A percentile compares a stretch with the other conserved stretches of the same genome.
phyloP scores from a whole-genome alignment of 2,329 filamentous ascomycete species.

The Claviceps sp. region DNA sequence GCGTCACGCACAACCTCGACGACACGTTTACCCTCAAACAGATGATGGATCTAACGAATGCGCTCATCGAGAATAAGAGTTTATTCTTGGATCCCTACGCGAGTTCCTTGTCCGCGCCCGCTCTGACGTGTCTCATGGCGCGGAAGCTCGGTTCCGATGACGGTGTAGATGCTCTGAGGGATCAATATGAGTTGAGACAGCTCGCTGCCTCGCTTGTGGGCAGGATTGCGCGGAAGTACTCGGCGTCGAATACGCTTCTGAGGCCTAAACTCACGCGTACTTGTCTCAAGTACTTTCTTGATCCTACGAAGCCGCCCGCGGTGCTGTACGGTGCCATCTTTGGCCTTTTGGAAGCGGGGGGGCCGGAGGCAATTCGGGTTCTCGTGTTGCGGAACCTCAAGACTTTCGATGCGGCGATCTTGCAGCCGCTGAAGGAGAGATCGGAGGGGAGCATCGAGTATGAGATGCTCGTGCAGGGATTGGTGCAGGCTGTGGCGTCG shows the following conservation, averaged over 20 bases:
- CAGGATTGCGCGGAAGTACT: conserved; percentile 69
- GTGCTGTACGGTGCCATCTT: conserved; percentile 82
- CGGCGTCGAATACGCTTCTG: conserved; percentile 65
- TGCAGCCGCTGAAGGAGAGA: conserved; percentile 39
- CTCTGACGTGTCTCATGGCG: conserved; percentile 75
- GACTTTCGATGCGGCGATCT: conserved; percentile 37
- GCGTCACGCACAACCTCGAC: conserved; percentile 87
- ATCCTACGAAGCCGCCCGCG: conserved; percentile 67
- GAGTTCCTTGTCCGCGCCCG: conserved; percentile 61
- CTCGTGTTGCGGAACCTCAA: conserved; percentile 43
- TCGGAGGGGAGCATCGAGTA: conserved; percentile 36
- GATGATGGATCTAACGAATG: conserved; percentile 82
- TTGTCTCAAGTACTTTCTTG: conserved; percentile 82
- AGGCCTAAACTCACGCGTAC: conserved; percentile 84
- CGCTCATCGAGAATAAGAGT: conserved; percentile 69
- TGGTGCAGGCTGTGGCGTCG: conserved; percentile 38
- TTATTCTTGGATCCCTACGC: conserved; percentile 57
- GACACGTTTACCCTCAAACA: conserved; percentile 79
- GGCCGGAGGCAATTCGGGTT: conserved; percentile 42
- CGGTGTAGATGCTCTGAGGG: conserved; percentile 37
- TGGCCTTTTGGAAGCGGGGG: conserved; percentile 67
- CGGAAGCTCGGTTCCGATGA: conserved; percentile 58
- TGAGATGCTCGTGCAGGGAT: conserved; percentile 41
- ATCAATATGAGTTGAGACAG: conserved; percentile 72
- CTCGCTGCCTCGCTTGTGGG: conserved; percentile 72